phyloP scores from a whole-genome alignment of 805 yeast species.

The Komagataella ulmi region DNA sequence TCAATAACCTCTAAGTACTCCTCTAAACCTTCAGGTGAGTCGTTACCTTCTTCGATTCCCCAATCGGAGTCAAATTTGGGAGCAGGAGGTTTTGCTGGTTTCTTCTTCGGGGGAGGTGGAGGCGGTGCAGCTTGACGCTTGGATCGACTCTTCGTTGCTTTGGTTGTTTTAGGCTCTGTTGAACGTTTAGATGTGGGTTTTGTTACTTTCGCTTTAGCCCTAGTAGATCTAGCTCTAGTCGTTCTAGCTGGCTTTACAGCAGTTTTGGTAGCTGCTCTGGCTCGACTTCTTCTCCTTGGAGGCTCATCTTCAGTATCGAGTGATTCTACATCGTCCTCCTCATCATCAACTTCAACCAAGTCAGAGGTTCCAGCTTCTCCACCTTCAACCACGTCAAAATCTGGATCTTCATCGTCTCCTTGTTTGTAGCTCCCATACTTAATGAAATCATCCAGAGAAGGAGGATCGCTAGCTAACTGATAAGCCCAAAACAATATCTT shows the following conservation, averaged over 20 bases:
- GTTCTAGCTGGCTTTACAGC: neutral
- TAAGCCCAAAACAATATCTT: constrained; percentile 6
- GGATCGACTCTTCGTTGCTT: neutral
- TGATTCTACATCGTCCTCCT: constrained; percentile 2
- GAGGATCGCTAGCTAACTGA: constrained; percentile 17
- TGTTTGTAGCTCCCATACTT: constrained; percentile 8
- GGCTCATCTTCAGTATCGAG: constrained; percentile 8
- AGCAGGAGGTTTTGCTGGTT: neutral
- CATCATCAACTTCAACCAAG: constrained; percentile 3
- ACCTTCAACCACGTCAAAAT: neutral
- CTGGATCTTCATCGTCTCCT: constrained; percentile 4
- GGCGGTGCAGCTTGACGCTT: neutral
- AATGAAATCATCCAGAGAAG: constrained; percentile 22
- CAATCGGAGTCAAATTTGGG: neutral
- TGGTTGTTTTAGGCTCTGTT: neutral
- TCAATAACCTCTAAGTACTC: neutral
- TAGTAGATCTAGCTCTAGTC: neutral
- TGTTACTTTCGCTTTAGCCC: neutral
- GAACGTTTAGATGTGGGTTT: neutral
- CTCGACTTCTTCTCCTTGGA: neutral
- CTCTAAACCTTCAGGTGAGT: neutral
- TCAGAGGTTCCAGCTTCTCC: neutral
- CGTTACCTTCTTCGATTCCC: neutral
- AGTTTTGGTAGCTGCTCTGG: neutral
- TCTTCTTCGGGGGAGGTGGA: neutral